phyloP scores from a whole-genome alignment of 2,329 filamentous ascomycete genomes.

The Aspergillus fijiensis region DNA sequence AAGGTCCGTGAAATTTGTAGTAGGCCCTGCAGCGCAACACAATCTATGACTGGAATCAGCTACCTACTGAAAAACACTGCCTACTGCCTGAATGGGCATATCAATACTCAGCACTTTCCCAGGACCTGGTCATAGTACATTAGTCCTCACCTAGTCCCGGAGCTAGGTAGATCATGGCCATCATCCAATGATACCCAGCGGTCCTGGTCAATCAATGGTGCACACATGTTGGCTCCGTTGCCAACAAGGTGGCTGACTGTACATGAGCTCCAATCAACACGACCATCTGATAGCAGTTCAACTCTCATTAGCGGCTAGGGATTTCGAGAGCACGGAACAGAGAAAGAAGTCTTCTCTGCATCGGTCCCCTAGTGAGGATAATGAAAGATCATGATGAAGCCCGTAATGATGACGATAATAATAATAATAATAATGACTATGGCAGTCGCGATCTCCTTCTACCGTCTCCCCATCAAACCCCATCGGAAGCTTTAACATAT shows the following conservation, averaged over 20 bases:
- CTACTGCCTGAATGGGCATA: neutral
- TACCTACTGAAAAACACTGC: neutral
- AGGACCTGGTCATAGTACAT: neutral
- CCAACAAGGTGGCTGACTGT: conserved; percentile 23
- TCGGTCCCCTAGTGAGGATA: neutral
- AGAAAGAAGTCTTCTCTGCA: neutral
- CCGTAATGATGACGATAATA: neutral
- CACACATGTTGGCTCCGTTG: conserved; percentile 23
- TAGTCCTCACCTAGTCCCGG: neutral
- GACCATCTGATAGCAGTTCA: conserved; percentile 7
- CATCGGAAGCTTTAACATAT: neutral
- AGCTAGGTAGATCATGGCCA: conserved; percentile 2
- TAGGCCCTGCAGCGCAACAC: too few species aligned
- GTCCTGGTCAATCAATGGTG: conserved; percentile 14
- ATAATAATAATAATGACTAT: neutral
- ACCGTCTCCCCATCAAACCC: too few species aligned
- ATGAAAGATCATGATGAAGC: neutral
- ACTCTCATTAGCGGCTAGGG: neutral
- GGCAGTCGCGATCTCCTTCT: too few species aligned
- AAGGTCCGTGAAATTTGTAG: too few species aligned
- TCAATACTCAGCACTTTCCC: neutral
- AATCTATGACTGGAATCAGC: neutral
- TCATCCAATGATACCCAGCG: conserved; percentile 12
- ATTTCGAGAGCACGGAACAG: neutral
- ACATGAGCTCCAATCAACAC: conserved; percentile 22